phyloP scores from a whole-genome alignment of 2,329 filamentous ascomycete species.

The Neopestalotiopsis rosae region DNA sequence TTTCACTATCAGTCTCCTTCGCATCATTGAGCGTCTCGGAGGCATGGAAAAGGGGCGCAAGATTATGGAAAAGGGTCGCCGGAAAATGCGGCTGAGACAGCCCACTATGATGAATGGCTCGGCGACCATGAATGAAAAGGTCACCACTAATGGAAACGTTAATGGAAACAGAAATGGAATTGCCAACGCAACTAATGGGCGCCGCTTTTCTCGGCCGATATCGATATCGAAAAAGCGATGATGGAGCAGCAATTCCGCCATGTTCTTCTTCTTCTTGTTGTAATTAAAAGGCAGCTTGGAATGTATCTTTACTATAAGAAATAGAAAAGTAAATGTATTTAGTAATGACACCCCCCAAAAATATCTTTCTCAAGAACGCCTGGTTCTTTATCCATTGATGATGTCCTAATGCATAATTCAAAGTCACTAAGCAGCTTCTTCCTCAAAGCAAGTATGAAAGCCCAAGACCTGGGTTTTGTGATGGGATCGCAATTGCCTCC shows the following conservation, averaged over 20 bases:
- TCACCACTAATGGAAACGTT: not conserved
- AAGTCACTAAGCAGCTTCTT: no score
- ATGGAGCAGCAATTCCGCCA: not conserved
- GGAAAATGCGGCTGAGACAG: not conserved
- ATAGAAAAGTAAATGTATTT: not conserved
- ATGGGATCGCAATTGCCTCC: not conserved
- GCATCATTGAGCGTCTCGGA: constrained; percentile 19
- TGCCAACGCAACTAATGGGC: not conserved
- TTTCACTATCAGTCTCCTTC: constrained; percentile 21
- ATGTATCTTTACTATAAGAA: not conserved
- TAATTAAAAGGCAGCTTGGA: not conserved
- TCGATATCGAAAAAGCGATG: not conserved
- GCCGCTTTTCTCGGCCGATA: not conserved
- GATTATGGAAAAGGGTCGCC: not conserved
- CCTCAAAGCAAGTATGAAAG: no score
- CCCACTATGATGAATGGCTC: not conserved
- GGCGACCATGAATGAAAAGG: not conserved
- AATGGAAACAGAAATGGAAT: no score
- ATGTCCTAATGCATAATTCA: no score
- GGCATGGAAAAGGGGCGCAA: constrained; percentile 18
- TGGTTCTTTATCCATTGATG: no score
- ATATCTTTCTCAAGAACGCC: no score
- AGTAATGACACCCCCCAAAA: not conserved
- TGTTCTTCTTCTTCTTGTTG: not conserved
- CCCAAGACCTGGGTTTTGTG: no score